Evolutionary conservation across 1,284 basidiomycete species (phyloP).

Genomic region (Marasmius sp.): DNA sequence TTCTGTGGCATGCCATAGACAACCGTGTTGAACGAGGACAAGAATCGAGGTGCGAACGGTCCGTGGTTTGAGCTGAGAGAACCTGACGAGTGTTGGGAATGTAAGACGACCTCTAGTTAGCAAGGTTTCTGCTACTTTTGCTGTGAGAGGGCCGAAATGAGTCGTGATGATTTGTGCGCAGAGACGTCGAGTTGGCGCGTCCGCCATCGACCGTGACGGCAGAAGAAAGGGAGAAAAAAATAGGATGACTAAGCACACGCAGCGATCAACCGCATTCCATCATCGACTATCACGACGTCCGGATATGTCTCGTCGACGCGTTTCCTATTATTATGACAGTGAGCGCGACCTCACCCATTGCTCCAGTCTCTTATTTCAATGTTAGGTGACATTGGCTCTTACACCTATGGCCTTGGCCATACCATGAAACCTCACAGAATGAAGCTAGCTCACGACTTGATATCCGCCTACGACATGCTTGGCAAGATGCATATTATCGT

Average conservation of each 20-base stretch:
- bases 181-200: constrained; percentile 4
- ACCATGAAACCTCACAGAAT: constrained; percentile 97
- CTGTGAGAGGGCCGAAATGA: constrained; percentile 11
- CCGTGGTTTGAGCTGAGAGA: constrained; percentile 64
- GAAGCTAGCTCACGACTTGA: constrained; percentile 89
- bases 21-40: constrained; percentile 89
- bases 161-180: constrained; percentile 12
- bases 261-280: not conserved
- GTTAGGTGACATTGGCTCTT: constrained; percentile 67
- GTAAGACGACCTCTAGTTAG: constrained; percentile 84
- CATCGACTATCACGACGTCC: not conserved
- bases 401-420: constrained; percentile 86
- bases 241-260: not conserved
- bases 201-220: not conserved
- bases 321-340: constrained; percentile 34
- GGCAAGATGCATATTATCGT: constrained; percentile 91
- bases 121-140: constrained; percentile 34
- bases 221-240: not conserved
- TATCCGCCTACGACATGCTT: constrained; percentile 88
- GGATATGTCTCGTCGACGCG: constrained; percentile 1
- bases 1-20: constrained; percentile 82
- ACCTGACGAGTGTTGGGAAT: constrained; percentile 68
- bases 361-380: not conserved
- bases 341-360: not conserved
- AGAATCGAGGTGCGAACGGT: constrained; percentile 76